Percentiles rank a stretch among this genome's conserved stretches.
These are phyloP conservation scores for Purpureocillium lavendulum DNA, from an alignment of 2,329 filamentous ascomycete genomes.

Conservation along the genomic window DNA sequence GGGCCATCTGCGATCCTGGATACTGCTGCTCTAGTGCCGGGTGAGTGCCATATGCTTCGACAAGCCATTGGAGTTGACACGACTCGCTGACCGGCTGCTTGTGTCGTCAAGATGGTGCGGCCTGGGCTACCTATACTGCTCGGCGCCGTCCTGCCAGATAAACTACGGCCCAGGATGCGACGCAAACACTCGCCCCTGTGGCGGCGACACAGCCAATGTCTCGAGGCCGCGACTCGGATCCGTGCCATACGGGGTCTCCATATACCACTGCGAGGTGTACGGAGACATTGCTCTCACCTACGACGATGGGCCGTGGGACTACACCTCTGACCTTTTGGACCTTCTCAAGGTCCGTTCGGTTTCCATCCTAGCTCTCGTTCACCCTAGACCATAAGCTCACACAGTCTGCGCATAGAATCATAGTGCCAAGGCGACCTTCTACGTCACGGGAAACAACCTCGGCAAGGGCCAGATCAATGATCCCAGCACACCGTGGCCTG, in stretches of 20 bases:
- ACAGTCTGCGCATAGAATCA: slow-evolving; percentile 13
- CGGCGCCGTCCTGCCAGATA: slow-evolving; percentile 53
- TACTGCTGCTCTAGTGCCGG: too few relatives aligned
- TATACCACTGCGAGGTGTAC: slow-evolving; percentile 28
- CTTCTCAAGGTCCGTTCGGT: slow-evolving; percentile 17
- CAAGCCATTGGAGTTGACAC: too few relatives aligned
- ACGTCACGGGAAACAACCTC: slow-evolving; percentile 24
- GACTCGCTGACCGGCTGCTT: too few relatives aligned
- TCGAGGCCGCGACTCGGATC: slow-evolving; percentile 43
- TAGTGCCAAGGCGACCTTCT: slow-evolving; percentile 29
- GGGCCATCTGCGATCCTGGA: neutral
- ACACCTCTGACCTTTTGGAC: slow-evolving; percentile 32
- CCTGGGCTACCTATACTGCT: slow-evolving; percentile 43
- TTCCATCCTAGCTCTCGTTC: neutral
- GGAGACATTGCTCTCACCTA: slow-evolving; percentile 34
- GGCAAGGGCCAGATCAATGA: slow-evolving; percentile 35
- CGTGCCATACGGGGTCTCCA: slow-evolving; percentile 47
- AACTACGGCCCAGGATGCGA: slow-evolving; percentile 54
- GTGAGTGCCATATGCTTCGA: too few relatives aligned
- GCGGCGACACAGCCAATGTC: slow-evolving; percentile 44
- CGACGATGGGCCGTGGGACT: slow-evolving; percentile 36
- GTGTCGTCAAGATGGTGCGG: slow-evolving; percentile 38
- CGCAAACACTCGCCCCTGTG: slow-evolving; percentile 42
- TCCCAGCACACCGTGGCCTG: slow-evolving; percentile 22
- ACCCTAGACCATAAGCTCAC: too few relatives aligned